phyloP scores from a whole-genome alignment of 2,329 filamentous ascomycete genomes.

The Aspergillus transmontanensis region DNA sequence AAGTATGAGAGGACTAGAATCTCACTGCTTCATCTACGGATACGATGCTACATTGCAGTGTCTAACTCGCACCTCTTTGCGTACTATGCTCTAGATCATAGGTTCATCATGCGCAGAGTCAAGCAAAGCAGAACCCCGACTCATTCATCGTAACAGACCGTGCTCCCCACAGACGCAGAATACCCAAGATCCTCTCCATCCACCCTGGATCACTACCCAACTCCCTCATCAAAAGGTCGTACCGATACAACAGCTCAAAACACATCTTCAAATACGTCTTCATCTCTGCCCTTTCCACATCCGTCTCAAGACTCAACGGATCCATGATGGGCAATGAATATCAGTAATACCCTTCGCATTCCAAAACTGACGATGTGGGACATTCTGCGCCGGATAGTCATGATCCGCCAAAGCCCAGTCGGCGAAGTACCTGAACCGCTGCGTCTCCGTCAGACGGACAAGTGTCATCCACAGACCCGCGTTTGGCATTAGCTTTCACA shows the following conservation, averaged over 20 bases:
- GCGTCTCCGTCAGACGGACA: conserved; percentile 1
- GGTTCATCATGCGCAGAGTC: neutral
- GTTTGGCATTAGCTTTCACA: neutral
- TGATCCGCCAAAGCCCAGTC: neutral
- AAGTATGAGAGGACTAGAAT: neutral
- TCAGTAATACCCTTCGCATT: neutral
- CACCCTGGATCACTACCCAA: neutral
- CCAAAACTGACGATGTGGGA: conserved; percentile 6
- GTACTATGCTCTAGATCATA: neutral
- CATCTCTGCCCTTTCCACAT: neutral
- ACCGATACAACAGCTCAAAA: conserved; percentile 4
- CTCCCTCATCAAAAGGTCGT: conserved; percentile 6
- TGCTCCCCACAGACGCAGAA: neutral
- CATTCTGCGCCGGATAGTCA: conserved; percentile 6
- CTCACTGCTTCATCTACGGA: neutral
- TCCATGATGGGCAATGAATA: neutral
- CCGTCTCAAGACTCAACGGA: neutral
- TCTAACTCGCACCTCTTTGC: neutral
- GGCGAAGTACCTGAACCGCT: neutral
- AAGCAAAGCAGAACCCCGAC: neutral
- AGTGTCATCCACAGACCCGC: neutral
- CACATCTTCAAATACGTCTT: conserved; percentile 6
- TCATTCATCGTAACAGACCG: neutral
- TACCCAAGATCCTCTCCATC: neutral
- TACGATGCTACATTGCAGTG: neutral